These are phyloP conservation scores for Vitis amurensis DNA, from an alignment of 164 flowering plant genomes.

Conservation along the genomic window DNA sequence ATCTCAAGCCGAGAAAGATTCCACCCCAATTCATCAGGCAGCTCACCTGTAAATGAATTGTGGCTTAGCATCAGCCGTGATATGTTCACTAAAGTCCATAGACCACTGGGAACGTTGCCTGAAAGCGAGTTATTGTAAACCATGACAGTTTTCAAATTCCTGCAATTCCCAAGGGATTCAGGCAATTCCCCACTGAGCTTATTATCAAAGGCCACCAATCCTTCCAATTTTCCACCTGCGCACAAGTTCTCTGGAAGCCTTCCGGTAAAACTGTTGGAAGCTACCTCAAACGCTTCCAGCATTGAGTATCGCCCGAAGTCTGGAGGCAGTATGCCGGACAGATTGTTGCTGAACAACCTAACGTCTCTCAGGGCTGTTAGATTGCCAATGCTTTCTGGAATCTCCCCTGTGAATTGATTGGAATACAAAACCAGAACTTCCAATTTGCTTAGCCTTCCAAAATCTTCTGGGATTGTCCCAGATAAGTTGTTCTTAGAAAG, in stretches of 20 bases:
- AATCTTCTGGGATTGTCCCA: conserved; percentile 30
- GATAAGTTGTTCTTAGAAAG: conserved; percentile 23
- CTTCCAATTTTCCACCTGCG: conserved; percentile 20
- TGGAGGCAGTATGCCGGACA: conserved; percentile 47
- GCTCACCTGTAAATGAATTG: conserved; percentile 48
- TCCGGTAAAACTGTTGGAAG: conserved; percentile 39
- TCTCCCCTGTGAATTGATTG: conserved; percentile 35
- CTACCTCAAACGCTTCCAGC: conserved; percentile 37
- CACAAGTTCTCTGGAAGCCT: conserved; percentile 50
- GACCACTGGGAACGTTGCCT: conserved; percentile 43
- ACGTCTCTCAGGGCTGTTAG: conserved; percentile 27
- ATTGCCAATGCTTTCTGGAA: conserved; percentile 36
- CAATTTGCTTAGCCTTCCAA: conserved; percentile 22
- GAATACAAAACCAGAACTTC: conserved; percentile 9
- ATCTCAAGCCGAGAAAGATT: conserved; percentile 48
- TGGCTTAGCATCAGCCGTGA: conserved; percentile 18
- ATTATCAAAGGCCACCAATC: conserved; percentile 31
- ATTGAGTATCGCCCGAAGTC: conserved; percentile 41
- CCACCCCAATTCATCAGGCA: conserved; percentile 33
- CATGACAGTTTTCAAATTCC: conserved; percentile 10
- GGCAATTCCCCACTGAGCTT: conserved; percentile 35
- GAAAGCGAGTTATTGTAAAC: conserved; percentile 34
- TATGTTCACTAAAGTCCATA: conserved; percentile 44
- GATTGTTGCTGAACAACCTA: conserved; percentile 36
- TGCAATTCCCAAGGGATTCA: conserved; percentile 31